Base-by-base conservation (phyloP, 192 early-diverging fungal genomes). In the Coemansia sp. region DNA sequence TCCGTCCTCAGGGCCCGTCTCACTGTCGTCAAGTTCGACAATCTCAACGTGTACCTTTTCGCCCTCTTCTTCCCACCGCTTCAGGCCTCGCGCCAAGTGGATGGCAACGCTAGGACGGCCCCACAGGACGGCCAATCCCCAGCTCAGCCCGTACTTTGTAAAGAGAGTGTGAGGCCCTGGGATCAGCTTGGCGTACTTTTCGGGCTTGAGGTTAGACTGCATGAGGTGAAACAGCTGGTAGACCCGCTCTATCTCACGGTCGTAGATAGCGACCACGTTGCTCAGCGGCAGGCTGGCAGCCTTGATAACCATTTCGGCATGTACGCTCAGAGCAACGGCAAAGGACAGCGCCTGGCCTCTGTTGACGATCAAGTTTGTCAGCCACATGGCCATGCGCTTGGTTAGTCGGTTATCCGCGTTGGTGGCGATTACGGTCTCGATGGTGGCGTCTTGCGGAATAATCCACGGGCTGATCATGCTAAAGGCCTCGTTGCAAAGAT, bases 181-280 rank as follows among this genome's bases (percentile, higher is more conserved):
- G n/a, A 83, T 64, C 34, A 83, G 70, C 46, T 55, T 73, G 62
- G 68, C 67, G 24, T 78, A 83, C 29, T 55, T 69, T 33, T 78
- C 76, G 6, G 76, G 68, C 66, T 69, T 74, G 39, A 83, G 73
- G 65, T 83, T 78, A 43, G 73, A 78, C 20, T 58, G 64, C 11
- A 83, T 64, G 24, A 83, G 69, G 38, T 83, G 64, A 41, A 78
- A 79, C 38, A 83, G 73, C 76, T 83, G 81, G 43, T 79, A 68
- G n/a, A 79, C 58, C 15, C 76, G 76, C 76, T 83, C 81, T 33
- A 78, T 50, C 64, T 83, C 81, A 22, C 81, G 81, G 53, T 83
- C 81, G 47, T 83, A 83, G 43, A 83, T 72, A 11, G 68, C 64
- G 43, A 79, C 50, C 41, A 75, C 55, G 64, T 75, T 78, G 70